phyloP scores from a whole-genome alignment of 345 rosid genomes.

The Syzygium jambos region DNA sequence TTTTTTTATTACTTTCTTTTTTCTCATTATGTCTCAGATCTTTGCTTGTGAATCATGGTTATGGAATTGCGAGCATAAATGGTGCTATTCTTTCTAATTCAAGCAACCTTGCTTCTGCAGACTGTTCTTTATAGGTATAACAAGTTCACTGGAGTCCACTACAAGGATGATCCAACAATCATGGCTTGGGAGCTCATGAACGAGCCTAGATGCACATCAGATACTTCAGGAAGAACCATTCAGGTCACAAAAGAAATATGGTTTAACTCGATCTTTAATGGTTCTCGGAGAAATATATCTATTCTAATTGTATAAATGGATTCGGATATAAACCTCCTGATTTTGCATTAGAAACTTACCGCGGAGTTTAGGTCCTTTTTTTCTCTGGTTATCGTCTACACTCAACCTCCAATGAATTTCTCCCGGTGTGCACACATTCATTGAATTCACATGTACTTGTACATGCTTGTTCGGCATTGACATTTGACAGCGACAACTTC shows the following conservation, averaged over 20 bases:
- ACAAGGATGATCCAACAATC: slow-evolving; percentile 88
- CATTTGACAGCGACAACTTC: background rate
- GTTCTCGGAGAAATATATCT: background rate
- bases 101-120: slow-evolving; percentile 18
- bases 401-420: background rate
- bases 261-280: background rate
- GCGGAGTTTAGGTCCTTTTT: background rate
- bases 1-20: no score
- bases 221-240: slow-evolving; percentile 70
- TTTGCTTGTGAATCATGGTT: background rate
- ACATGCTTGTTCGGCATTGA: background rate
- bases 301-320: background rate
- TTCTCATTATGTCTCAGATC: background rate
- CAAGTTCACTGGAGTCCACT: slow-evolving; percentile 59
- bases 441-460: background rate
- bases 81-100: background rate
- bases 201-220: slow-evolving; percentile 89
- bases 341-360: background rate
- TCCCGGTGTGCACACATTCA: background rate
- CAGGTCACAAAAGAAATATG: slow-evolving; percentile 38
- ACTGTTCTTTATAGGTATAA: slow-evolving; percentile 66
- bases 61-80: background rate
- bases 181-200: slow-evolving; percentile 99
- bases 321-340: background rate
- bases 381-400: background rate